These are phyloP conservation scores for Batkoa obscura DNA, from an alignment of 371 early-diverging fungal species.

Conservation along the genomic window DNA sequence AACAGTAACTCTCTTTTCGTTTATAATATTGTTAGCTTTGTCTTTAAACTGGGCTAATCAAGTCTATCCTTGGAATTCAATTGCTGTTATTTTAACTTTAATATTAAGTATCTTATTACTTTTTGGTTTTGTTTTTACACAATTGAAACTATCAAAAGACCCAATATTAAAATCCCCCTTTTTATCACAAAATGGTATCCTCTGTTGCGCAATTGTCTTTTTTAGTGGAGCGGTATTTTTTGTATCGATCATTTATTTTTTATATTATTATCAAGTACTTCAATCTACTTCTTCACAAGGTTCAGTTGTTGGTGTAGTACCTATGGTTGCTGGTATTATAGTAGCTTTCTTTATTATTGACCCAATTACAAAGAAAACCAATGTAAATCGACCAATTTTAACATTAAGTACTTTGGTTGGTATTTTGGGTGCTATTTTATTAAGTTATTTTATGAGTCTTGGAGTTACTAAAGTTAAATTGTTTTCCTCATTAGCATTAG, in stretches of 20 bases:
- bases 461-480: constrained; percentile 17
- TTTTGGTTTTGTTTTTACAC: constrained; percentile 34
- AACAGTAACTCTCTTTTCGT: background rate
- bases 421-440: constrained; percentile 21
- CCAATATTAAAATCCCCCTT: constrained; percentile 36
- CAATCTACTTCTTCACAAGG: constrained; percentile 20
- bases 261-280: constrained; percentile 31
- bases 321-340: constrained; percentile 29
- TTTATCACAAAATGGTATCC: constrained; percentile 20
- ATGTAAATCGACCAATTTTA: constrained; percentile 25
- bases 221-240: constrained; percentile 48
- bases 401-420: constrained; percentile 23
- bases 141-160: constrained; percentile 24
- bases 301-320: constrained; percentile 30
- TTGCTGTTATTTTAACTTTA: constrained; percentile 27
- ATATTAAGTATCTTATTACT: constrained; percentile 35
- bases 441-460: constrained; percentile 18
- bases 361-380: no score
- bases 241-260: constrained; percentile 45
- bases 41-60: constrained; percentile 11
- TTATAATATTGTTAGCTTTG: constrained; percentile 2
- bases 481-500: constrained; percentile 21
- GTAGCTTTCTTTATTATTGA: no score
- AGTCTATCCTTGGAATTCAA: constrained; percentile 42
- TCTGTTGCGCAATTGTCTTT: constrained; percentile 21